Evolutionary conservation across 2,329 filamentous ascomycete genomes (phyloP), one percentile per base, ranked within the genome.

Genomic region (Torrubiella hemipterigena): DNA sequence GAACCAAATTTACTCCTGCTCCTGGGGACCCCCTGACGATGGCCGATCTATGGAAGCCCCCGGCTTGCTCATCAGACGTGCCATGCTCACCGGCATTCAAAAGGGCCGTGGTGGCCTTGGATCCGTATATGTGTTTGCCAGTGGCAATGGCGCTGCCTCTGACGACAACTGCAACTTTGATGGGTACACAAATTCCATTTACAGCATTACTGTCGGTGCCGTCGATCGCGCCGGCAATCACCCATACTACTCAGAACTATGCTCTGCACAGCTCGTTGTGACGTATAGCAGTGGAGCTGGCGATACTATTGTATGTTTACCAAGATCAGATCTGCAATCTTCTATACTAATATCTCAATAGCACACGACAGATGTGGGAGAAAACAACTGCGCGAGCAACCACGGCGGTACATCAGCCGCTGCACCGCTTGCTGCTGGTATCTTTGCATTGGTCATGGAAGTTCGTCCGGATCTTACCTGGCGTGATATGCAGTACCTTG

Each of bases 81-180:
- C 91, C 17, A 94, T 98, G 77, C 65, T 95, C 30, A 91, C 91
- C 44, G 89, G 84, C 20, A 70, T 95, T 9, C 87, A 96, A 50
- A 77, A 93, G 36, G 91, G 91, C 25, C 81, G 91, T 31, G 67
- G 63, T 30, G 84, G 86, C 4, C 74, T 78, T 32, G 91, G 91
- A 7, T 93, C 85, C 17, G 82, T 98, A 42, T 98, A 86, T 48
- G 91, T 98, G 33, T 98, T 98, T 55, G 91, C 91, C 26, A 58
- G 89, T 42, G 91, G 91, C 36, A 98, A 98, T 49, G 91, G 91
- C 35, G 93, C 89, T 8, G 65, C 67, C 4, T 74, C 65, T 41
- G 87, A 83, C 28, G 91, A 98, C 54, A 96, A 98, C 58, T 98
- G 91, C 69, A 98, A 98, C 54, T 98, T 98, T 52, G 91, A 98